phyloP scores from a whole-genome alignment of 2,329 filamentous ascomycete species.

The Plenodomus tracheiphilus region DNA sequence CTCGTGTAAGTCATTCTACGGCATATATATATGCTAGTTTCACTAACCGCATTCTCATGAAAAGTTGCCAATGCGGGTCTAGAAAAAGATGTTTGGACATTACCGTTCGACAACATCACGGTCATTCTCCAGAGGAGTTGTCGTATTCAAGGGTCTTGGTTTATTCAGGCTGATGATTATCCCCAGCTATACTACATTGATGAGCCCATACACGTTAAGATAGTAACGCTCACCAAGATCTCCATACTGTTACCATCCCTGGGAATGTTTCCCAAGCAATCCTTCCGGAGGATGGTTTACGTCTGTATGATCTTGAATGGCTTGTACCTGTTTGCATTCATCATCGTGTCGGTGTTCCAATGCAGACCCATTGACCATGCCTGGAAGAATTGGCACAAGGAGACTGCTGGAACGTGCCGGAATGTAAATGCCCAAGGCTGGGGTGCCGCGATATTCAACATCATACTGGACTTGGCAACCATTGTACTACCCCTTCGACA shows the following conservation, averaged over 20 bases:
- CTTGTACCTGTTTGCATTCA: conserved; percentile 24
- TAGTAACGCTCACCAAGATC: conserved; percentile 31
- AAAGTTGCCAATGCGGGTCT: background rate
- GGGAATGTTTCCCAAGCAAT: conserved; percentile 30
- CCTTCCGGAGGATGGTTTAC: conserved; percentile 18
- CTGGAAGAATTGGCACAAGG: conserved; percentile 32
- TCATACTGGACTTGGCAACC: conserved; percentile 33
- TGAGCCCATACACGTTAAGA: conserved; percentile 23
- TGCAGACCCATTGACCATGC: conserved; percentile 26
- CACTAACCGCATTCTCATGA: background rate
- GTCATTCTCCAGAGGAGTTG: conserved; percentile 1
- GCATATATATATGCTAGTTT: background rate
- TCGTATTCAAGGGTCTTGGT: background rate
- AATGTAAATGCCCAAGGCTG: conserved; percentile 33
- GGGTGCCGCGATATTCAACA: conserved; percentile 35
- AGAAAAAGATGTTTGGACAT: conserved; percentile 3
- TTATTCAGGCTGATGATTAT: background rate
- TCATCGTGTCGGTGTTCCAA: conserved; percentile 19
- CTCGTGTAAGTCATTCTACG: background rate
- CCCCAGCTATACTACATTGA: conserved; percentile 27
- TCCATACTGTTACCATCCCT: conserved; percentile 37
- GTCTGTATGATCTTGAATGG: conserved; percentile 18
- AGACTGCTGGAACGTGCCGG: conserved; percentile 28
- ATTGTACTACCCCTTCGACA: conserved; percentile 38
- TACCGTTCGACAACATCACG: conserved; percentile 1